A percentile compares a stretch with the other conserved stretches of the same genome.
Conservation (phyloP, 2,329 filamentous ascomycete genomes). For the Penicillium palitans region DNA sequence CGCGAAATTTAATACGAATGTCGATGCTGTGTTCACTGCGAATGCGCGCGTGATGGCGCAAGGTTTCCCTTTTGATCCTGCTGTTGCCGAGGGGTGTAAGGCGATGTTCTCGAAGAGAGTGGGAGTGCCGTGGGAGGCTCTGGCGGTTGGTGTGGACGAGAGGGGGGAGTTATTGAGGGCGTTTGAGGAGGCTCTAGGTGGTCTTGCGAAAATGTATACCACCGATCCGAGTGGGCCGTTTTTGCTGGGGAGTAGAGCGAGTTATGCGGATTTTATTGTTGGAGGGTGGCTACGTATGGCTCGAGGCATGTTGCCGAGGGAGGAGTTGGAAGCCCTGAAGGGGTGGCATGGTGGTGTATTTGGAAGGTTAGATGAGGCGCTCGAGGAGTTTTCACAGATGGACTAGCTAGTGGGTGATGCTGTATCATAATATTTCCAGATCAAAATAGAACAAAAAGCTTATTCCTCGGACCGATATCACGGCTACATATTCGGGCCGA, state of each 20-base stretch:
- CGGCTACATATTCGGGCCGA: not conserved
- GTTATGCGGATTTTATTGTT: conserved; percentile 59
- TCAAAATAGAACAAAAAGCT: not conserved
- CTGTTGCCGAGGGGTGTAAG: conserved; percentile 46
- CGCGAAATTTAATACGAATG: conserved; percentile 54
- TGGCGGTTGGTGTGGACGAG: conserved; percentile 41
- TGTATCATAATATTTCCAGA: not conserved
- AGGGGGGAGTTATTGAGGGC: conserved; percentile 42
- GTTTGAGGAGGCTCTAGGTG: conserved; percentile 46
- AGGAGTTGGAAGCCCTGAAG: conserved; percentile 51
- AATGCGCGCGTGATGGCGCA: conserved; percentile 46
- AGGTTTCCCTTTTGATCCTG: conserved; percentile 54
- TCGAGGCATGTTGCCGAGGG: conserved; percentile 39
- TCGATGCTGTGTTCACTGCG: conserved; percentile 57
- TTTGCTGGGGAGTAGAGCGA: conserved; percentile 47
- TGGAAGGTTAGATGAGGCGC: conserved; percentile 51
- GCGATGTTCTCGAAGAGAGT: conserved; percentile 53
- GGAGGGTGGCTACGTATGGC: conserved; percentile 58
- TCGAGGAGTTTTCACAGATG: conserved; percentile 39
- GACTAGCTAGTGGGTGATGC: not conserved
- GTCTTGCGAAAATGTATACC: conserved; percentile 45
- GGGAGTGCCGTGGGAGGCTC: conserved; percentile 44
- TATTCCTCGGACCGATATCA: not conserved
- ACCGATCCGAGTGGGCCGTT: conserved; percentile 49
- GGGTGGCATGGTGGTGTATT: conserved; percentile 55